Evolutionary conservation across 495 filamentous ascomycete species (phyloP).

Genomic region (Penicillium lagena): DNA sequence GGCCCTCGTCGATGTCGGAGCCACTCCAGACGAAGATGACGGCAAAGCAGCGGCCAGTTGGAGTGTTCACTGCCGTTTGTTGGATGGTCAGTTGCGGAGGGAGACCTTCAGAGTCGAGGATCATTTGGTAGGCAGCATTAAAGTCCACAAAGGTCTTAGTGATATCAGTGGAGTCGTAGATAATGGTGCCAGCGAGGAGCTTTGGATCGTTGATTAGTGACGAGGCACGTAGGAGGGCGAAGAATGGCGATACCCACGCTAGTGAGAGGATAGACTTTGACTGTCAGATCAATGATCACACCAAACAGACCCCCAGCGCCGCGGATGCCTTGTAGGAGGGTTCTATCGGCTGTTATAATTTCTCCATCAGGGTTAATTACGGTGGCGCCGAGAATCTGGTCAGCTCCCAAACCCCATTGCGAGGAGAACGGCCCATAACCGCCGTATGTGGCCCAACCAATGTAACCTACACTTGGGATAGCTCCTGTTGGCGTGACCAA

Average conservation of each 20-base stretch:
- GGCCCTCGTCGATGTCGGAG: slow-evolving; percentile 16
- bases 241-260: slow-evolving; percentile 14
- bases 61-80: slow-evolving; percentile 17
- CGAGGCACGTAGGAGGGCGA: background rate
- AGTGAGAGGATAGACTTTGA: slow-evolving; percentile 28
- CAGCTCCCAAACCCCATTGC: slow-evolving; percentile 29
- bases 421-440: slow-evolving; percentile 33
- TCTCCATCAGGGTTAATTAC: slow-evolving; percentile 28
- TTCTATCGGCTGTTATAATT: slow-evolving; percentile 23
- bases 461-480: slow-evolving; percentile 25
- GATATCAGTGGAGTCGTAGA: slow-evolving; percentile 24
- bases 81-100: slow-evolving; percentile 21
- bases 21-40: slow-evolving; percentile 25
- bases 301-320: slow-evolving; percentile 36
- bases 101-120: slow-evolving; percentile 9
- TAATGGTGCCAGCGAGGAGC: slow-evolving; percentile 25
- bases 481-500: slow-evolving; percentile 22
- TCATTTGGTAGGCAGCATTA: slow-evolving; percentile 14
- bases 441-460: slow-evolving; percentile 34
- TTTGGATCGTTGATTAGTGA: slow-evolving; percentile 3
- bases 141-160: slow-evolving; percentile 10
- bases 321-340: slow-evolving; percentile 25
- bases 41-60: slow-evolving; percentile 13
- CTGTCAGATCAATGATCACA: slow-evolving; percentile 31
- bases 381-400: slow-evolving; percentile 34